Conservation (phyloP, 2,329 filamentous ascomycete genomes). For the Trichoderma guizhouense region DNA sequence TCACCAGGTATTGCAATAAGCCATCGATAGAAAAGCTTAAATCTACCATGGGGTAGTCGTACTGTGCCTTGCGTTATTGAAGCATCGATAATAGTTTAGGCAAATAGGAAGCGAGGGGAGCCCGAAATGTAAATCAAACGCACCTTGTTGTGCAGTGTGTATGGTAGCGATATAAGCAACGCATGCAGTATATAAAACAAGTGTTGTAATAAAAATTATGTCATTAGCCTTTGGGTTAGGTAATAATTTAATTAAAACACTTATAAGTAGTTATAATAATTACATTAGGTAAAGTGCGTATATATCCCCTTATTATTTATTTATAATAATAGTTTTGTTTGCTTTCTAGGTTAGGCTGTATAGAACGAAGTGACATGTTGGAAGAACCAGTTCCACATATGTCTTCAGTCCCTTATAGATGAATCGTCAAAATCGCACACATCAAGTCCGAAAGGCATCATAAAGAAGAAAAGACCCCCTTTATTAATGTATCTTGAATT, state of each 20-base stretch:
- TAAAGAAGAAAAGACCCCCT: not conserved
- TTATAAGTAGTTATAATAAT: not conserved
- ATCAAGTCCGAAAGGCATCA: not conserved
- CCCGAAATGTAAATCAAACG: too few relatives aligned
- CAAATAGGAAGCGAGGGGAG: too few relatives aligned
- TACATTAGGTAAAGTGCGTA: not conserved
- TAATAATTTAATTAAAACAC: not conserved
- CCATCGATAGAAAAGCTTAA: too few relatives aligned
- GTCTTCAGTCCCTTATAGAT: too few relatives aligned
- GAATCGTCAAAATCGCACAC: not conserved
- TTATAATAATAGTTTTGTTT: not conserved
- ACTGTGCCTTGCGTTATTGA: too few relatives aligned
- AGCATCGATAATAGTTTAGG: too few relatives aligned
- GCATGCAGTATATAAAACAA: too few relatives aligned
- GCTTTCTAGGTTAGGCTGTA: not conserved
- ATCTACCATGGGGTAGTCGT: too few relatives aligned
- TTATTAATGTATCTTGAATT: not conserved
- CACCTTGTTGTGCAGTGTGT: too few relatives aligned
- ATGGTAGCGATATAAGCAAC: too few relatives aligned
- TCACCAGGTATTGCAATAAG: not conserved
- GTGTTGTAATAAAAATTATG: too few relatives aligned
- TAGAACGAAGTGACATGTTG: not conserved
- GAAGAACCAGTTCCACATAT: not conserved
- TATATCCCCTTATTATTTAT: not conserved
- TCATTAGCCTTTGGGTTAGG: not conserved